Conservation (phyloP, 352 stramenopile genomes). For the Globisporangium mamillatum region DNA sequence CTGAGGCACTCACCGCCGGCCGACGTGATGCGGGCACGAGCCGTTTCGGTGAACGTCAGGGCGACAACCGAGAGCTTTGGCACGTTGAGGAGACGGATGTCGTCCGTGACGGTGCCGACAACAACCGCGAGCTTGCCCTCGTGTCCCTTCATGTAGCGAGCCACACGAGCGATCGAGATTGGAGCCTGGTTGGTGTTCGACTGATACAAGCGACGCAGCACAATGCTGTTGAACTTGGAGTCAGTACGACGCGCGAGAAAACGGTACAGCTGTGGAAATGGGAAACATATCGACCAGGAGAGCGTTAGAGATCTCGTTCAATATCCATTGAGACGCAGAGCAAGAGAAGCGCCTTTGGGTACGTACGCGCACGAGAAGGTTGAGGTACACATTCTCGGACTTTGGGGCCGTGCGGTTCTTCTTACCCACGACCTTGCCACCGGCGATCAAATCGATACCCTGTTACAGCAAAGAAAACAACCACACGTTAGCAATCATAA, state of each 20-base stretch:
- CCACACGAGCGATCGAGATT: slow-evolving; percentile 95
- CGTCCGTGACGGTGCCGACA: slow-evolving; percentile 98
- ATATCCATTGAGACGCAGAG: slow-evolving; percentile 27
- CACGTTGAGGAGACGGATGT: slow-evolving; percentile 97
- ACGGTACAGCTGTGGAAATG: slow-evolving; percentile 78
- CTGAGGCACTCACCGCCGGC: slow-evolving; percentile 99
- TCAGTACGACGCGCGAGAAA: slow-evolving; percentile 98
- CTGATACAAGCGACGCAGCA: slow-evolving; percentile 99
- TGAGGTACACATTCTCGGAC: slow-evolving; percentile 99
- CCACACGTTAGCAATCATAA: slow-evolving; percentile 9
- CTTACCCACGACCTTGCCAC: slow-evolving; percentile 97
- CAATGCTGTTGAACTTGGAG: slow-evolving; percentile 97
- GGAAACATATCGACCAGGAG: background rate
- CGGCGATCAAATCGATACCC: slow-evolving; percentile 99
- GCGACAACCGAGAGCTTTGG: slow-evolving; percentile 96
- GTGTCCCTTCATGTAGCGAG: slow-evolving; percentile 98
- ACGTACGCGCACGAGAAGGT: slow-evolving; percentile 94
- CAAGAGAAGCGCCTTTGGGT: too few relatives aligned
- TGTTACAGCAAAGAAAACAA: slow-evolving; percentile 22
- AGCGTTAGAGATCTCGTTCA: background rate
- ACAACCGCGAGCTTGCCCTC: slow-evolving; percentile 98
- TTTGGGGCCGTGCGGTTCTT: slow-evolving; percentile 98
- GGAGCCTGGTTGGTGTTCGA: slow-evolving; percentile 98
- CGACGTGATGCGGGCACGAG: slow-evolving; percentile 96
- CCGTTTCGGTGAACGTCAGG: slow-evolving; percentile 97